Evolutionary conservation across 1,139 yeast species (phyloP).

Genomic region (Yamadazyma blattariae): DNA sequence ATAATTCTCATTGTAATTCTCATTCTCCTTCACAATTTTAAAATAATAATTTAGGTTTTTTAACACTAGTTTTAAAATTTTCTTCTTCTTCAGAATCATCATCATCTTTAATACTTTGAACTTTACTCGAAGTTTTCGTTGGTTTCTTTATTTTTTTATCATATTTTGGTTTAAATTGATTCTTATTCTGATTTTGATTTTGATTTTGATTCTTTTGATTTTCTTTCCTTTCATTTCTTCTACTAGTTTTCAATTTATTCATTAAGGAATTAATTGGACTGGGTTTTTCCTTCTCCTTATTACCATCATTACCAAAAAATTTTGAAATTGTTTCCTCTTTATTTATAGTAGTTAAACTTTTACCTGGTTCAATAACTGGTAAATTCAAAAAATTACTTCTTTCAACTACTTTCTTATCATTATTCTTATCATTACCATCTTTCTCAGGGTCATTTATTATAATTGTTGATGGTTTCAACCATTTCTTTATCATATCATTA

Average conservation of each 20-base stretch:
- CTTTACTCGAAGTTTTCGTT: no score
- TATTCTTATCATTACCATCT: background rate
- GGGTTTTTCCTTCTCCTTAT: slow-evolving; percentile 16
- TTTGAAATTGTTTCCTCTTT: slow-evolving; percentile 1
- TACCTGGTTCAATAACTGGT: slow-evolving; percentile 47
- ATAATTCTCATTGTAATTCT: no score
- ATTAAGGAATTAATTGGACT: slow-evolving; percentile 43
- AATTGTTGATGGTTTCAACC: slow-evolving; percentile 39
- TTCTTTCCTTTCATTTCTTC: slow-evolving; percentile 14
- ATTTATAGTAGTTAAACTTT: slow-evolving; percentile 17
- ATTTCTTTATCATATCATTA: slow-evolving; percentile 34
- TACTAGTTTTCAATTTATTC: slow-evolving; percentile 40
- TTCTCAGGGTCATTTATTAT: no score
- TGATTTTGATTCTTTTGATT: no score
- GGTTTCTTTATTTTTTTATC: background rate
- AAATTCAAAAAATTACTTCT: slow-evolving; percentile 30
- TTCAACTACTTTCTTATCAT: background rate
- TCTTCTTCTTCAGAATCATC: slow-evolving; percentile 13
- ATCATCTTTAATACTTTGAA: no score
- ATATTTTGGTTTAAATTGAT: background rate
- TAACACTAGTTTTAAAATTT: slow-evolving; percentile 9
- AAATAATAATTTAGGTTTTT: slow-evolving; percentile 13
- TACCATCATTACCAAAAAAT: background rate
- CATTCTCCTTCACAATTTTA: no score
- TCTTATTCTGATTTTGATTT: background rate